phyloP scores from a whole-genome alignment of 192 early-diverging fungal genomes.

The Phycomyces nitens region DNA sequence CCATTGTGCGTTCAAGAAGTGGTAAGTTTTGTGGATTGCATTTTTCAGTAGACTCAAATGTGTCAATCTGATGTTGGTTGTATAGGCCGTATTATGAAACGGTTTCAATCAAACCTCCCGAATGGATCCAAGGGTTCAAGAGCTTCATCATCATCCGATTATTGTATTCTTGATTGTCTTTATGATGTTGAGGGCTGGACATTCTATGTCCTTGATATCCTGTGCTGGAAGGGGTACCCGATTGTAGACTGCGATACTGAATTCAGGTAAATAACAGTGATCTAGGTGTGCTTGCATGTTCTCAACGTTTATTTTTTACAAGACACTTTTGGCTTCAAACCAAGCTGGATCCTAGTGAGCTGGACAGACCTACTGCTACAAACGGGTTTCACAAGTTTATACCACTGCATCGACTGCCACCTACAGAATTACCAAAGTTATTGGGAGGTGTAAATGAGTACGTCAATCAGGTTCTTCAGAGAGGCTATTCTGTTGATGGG shows the following conservation, averaged over 20 bases:
- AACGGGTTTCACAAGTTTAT: slow-evolving; percentile 29
- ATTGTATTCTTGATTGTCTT: slow-evolving; percentile 58
- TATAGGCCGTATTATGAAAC: slow-evolving; percentile 31
- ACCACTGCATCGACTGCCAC: slow-evolving; percentile 14
- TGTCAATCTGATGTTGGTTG: not conserved
- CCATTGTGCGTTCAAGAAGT: slow-evolving; percentile 30
- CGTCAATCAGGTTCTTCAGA: not conserved
- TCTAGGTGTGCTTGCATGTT: slow-evolving; percentile 4
- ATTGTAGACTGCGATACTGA: slow-evolving; percentile 62
- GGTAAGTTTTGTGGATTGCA: too few species aligned
- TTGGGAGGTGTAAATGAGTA: slow-evolving; percentile 2
- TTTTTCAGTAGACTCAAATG: too few species aligned
- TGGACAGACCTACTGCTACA: slow-evolving; percentile 35
- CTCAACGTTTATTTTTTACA: too few species aligned
- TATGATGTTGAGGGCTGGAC: slow-evolving; percentile 47
- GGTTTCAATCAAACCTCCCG: slow-evolving; percentile 51
- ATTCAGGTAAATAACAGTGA: slow-evolving; percentile 34
- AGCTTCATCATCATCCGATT: slow-evolving; percentile 36
- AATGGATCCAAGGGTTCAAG: slow-evolving; percentile 40
- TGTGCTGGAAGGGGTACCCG: slow-evolving; percentile 62
- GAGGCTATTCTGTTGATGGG: slow-evolving; percentile 40
- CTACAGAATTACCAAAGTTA: slow-evolving; percentile 6
- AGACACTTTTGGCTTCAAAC: slow-evolving; percentile 47
- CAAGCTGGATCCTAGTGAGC: slow-evolving; percentile 41
- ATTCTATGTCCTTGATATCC: slow-evolving; percentile 56